Base-by-base conservation (phyloP, 2,329 filamentous ascomycete species). In the Monilinia laxa region DNA sequence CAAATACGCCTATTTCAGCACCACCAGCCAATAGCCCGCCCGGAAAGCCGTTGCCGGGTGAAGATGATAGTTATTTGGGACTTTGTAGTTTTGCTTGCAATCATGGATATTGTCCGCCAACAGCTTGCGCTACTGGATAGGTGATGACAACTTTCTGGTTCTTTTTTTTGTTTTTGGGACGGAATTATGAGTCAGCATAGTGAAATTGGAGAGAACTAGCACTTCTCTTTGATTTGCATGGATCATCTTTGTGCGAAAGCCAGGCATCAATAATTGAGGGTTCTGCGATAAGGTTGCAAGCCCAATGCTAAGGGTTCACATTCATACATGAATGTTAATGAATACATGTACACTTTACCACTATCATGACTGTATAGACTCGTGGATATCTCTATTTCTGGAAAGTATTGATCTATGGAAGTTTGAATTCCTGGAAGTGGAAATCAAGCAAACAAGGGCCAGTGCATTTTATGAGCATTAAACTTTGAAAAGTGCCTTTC, bases 71-170 rank as follows among this genome's bases (percentile, higher is more conserved):
- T 1, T 83, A 82, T 68, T 68, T 77, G 51, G 81, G 80, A 0
- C 76, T 83, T 20, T 83, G 81, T 69, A 81, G 77, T 66, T 83
- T 77, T 68, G 75, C 79, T 16, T 83, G 81, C 56, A 79, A 77
- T 67, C 79, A 81, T 70, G 81, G 80, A 0, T 83, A 83, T 67
- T 67, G 65, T n/a, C 65, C 65, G 18, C 20, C 23, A 1, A 67
- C 59, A 12, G 65, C 59, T 38, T 67, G 65, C 40, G 68, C 47
- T 70, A 62, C 25, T 42, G 62, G 42, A 38, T 60, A 49, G 20
- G 12, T 31, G 10, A 31, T 23, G 3, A 2, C 12, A 20, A 2
- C 11, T 47, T n/a, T 7, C 7, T n/a, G n/a, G n/a, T n/a, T n/a
- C n/a, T 16, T n/a, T 40, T 28, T 28, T 20, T 45, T 18, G 2